Evolutionary conservation across 2,329 filamentous ascomycete genomes (phyloP).

Genomic region (Erysiphe pulchra): DNA sequence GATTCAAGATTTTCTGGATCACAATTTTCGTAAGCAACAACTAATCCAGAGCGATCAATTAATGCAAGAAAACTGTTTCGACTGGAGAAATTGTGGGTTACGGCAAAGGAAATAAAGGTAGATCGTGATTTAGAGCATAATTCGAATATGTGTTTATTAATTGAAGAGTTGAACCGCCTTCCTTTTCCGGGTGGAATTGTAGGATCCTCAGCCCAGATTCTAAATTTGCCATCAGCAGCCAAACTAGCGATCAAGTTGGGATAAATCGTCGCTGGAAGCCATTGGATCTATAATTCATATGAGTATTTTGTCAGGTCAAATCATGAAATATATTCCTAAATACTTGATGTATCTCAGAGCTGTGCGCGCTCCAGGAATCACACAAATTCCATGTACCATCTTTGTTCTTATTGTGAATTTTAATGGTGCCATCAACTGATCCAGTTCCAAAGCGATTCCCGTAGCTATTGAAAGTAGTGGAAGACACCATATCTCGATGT

Average conservation of each 20-base stretch:
- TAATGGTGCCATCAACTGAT: slow-evolving; percentile 76
- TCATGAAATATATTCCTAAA: slow-evolving; percentile 11
- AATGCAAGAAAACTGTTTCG: slow-evolving; percentile 66
- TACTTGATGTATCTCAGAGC: slow-evolving; percentile 73
- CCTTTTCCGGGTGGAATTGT: slow-evolving; percentile 48
- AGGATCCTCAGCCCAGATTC: slow-evolving; percentile 79
- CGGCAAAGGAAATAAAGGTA: slow-evolving; percentile 53
- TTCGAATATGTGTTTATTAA: slow-evolving; percentile 31
- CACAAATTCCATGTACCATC: slow-evolving; percentile 54
- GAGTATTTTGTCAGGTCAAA: background rate
- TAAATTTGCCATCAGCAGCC: slow-evolving; percentile 70
- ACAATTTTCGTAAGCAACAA: slow-evolving; percentile 64
- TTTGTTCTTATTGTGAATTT: slow-evolving; percentile 66
- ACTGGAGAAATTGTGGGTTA: slow-evolving; percentile 58
- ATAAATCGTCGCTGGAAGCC: slow-evolving; percentile 75
- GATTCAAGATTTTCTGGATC: slow-evolving; percentile 58
- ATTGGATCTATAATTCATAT: slow-evolving; percentile 40
- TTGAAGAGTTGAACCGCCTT: slow-evolving; percentile 49
- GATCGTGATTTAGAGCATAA: slow-evolving; percentile 8
- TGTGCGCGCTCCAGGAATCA: slow-evolving; percentile 77
- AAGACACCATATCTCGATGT: slow-evolving; percentile 28
- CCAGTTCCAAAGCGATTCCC: slow-evolving; percentile 79
- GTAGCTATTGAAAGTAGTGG: slow-evolving; percentile 70
- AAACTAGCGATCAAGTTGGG: slow-evolving; percentile 68
- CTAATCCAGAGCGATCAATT: slow-evolving; percentile 55